Evolutionary conservation across 805 yeast species (phyloP).

Genomic region (Starmerella powellii): DNA sequence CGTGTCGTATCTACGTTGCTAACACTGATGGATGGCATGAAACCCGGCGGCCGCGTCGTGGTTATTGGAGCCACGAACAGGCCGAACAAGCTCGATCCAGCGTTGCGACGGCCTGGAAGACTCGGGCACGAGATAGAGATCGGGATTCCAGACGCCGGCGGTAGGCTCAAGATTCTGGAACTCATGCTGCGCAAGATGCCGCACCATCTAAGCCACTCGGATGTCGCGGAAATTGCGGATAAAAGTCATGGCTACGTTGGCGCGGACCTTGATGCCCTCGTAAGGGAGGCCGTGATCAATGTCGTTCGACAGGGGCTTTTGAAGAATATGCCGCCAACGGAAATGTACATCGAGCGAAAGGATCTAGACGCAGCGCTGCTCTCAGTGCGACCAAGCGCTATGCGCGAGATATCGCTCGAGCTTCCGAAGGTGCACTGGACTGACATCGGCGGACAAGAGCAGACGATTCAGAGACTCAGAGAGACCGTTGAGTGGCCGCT

Average conservation of each 20-base stretch:
- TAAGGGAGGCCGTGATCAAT: constrained; percentile 77
- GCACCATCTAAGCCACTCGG: constrained; percentile 41
- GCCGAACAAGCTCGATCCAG: constrained; percentile 96
- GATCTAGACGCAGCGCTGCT: constrained; percentile 64
- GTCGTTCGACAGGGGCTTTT: constrained; percentile 55
- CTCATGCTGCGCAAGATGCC: constrained; percentile 53
- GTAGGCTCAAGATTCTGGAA: constrained; percentile 58
- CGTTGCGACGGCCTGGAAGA: constrained; percentile 78
- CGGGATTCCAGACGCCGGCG: constrained; percentile 80
- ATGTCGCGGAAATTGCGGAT: constrained; percentile 51
- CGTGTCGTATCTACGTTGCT: constrained; percentile 81
- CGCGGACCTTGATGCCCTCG: constrained; percentile 79
- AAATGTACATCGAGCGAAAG: constrained; percentile 37
- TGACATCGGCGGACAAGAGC: constrained; percentile 92
- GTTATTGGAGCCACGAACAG: constrained; percentile 96
- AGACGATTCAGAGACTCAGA: constrained; percentile 61
- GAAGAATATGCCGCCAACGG: constrained; percentile 17
- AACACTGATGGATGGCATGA: constrained; percentile 98
- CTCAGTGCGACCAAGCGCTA: constrained; percentile 88
- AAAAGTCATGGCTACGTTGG: constrained; percentile 97
- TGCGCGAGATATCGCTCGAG: constrained; percentile 89
- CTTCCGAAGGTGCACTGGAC: constrained; percentile 89
- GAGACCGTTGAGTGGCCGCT: constrained; percentile 91
- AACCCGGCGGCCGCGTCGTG: constrained; percentile 94
- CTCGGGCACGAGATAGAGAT: constrained; percentile 83